Conservation (phyloP, 306 rosid genomes). For the Dalbergia cultrata region DNA sequence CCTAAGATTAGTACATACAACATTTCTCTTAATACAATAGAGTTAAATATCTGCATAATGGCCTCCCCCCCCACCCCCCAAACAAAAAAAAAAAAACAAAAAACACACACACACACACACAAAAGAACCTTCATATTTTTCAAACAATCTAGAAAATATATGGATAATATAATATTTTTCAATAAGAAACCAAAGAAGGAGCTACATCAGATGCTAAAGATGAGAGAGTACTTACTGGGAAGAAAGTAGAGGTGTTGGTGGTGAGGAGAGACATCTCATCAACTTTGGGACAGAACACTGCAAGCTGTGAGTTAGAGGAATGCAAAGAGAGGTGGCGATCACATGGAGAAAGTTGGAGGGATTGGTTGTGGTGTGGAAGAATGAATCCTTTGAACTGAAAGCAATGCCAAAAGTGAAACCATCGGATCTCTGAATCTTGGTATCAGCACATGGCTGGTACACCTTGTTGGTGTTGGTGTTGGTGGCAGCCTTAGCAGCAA, state of each 20-base stretch:
- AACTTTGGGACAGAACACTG: slow-evolving; percentile 72
- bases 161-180: not conserved
- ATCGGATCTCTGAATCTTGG: slow-evolving; percentile 78
- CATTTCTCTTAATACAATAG: too few species aligned
- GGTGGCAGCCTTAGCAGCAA: slow-evolving; percentile 23
- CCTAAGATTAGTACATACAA: too few species aligned
- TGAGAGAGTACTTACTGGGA: slow-evolving; percentile 52
- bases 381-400: slow-evolving; percentile 59
- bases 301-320: slow-evolving; percentile 62
- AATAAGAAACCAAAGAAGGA: not conserved
- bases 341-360: slow-evolving; percentile 81
- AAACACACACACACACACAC: too few species aligned
- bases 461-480: slow-evolving; percentile 57
- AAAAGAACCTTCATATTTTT: not conserved
- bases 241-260: slow-evolving; percentile 65
- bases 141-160: slow-evolving; percentile 1
- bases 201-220: too few species aligned
- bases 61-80: too few species aligned
- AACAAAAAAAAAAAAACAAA: too few species aligned
- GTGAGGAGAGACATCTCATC: slow-evolving; percentile 85
- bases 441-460: slow-evolving; percentile 69
- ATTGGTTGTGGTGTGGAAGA: slow-evolving; percentile 57
- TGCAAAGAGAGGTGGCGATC: slow-evolving; percentile 72
- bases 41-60: too few species aligned
- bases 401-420: slow-evolving; percentile 81